Evolutionary conservation across 2,329 filamentous ascomycete species (phyloP).

Genomic region (Fusarium sp.): DNA sequence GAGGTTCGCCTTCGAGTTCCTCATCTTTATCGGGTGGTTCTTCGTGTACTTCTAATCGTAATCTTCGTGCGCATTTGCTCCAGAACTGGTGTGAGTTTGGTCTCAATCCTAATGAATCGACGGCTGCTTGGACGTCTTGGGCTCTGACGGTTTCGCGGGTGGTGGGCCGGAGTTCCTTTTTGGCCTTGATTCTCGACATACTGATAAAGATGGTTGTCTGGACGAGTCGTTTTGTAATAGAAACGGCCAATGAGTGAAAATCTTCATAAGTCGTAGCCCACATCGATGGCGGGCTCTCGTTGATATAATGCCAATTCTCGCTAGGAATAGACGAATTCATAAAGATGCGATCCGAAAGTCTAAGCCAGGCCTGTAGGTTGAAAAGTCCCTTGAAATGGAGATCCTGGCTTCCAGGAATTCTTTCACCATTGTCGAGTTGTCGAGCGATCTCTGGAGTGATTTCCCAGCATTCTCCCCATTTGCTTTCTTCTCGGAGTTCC

Average conservation of each 20-base stretch:
- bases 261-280: conserved; percentile 81
- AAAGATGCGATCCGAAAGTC: conserved; percentile 74
- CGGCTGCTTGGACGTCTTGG: conserved; percentile 63
- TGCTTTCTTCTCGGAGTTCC: conserved; percentile 66
- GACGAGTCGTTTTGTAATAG: conserved; percentile 76
- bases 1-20: conserved; percentile 39
- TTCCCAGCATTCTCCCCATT: conserved; percentile 75
- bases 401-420: conserved; percentile 37
- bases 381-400: conserved; percentile 69
- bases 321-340: conserved; percentile 76
- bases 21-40: conserved; percentile 46
- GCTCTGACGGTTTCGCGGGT: conserved; percentile 52
- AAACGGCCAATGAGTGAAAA: conserved; percentile 75
- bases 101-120: conserved; percentile 59
- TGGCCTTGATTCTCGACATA: conserved; percentile 73
- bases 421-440: conserved; percentile 44
- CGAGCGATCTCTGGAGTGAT: conserved; percentile 61
- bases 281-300: conserved; percentile 74
- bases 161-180: conserved; percentile 48
- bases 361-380: conserved; percentile 69
- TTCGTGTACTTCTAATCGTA: conserved; percentile 62
- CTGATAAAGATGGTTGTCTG: conserved; percentile 77
- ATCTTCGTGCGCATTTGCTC: conserved; percentile 60
- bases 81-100: conserved; percentile 58
- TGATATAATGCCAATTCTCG: conserved; percentile 75